Percentiles rank a stretch among this genome's conserved stretches.
Conservation (phyloP, 2,329 filamentous ascomycete genomes). For the Zopfia rhizophila region DNA sequence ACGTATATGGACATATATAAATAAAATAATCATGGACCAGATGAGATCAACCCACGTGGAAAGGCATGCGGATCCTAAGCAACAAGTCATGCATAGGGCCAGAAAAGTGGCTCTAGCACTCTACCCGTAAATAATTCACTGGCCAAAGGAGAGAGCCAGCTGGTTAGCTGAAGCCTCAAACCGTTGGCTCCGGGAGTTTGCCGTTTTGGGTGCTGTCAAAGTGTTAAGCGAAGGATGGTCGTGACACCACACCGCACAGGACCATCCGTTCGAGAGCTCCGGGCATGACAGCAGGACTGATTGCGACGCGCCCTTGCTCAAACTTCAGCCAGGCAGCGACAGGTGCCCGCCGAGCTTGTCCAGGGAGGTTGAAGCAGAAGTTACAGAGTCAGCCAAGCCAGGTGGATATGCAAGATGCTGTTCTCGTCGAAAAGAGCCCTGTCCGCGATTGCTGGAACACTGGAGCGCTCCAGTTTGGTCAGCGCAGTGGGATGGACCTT, state of each 20-base stretch:
- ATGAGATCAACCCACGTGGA: constrained; percentile 49
- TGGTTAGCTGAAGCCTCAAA: constrained; percentile 51
- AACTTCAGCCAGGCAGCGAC: constrained; percentile 37
- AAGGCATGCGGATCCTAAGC: constrained; percentile 45
- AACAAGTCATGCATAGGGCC: constrained; percentile 42
- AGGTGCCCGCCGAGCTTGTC: constrained; percentile 37
- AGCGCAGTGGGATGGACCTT: constrained; percentile 4
- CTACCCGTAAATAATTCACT: constrained; percentile 8
- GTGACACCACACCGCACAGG: constrained; percentile 43
- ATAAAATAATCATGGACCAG: constrained; percentile 37
- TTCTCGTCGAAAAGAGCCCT: constrained; percentile 39
- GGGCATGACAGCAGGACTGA: constrained; percentile 7
- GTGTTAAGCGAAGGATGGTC: constrained; percentile 49
- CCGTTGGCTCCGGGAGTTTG: constrained; percentile 50
- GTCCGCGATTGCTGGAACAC: constrained; percentile 39
- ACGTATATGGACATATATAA: constrained; percentile 44
- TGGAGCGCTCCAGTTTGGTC: constrained; percentile 25
- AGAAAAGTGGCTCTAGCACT: neutral
- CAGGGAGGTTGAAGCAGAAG: constrained; percentile 33
- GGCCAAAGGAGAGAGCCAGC: constrained; percentile 39
- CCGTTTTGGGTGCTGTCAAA: constrained; percentile 53
- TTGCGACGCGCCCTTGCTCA: constrained; percentile 8
- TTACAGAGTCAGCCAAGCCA: constrained; percentile 43
- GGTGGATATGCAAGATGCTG: constrained; percentile 40
- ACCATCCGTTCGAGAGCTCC: constrained; percentile 41